These are phyloP conservation scores for Hirschfeldia incana DNA, from an alignment of 345 rosid genomes.

Conservation along the genomic window DNA sequence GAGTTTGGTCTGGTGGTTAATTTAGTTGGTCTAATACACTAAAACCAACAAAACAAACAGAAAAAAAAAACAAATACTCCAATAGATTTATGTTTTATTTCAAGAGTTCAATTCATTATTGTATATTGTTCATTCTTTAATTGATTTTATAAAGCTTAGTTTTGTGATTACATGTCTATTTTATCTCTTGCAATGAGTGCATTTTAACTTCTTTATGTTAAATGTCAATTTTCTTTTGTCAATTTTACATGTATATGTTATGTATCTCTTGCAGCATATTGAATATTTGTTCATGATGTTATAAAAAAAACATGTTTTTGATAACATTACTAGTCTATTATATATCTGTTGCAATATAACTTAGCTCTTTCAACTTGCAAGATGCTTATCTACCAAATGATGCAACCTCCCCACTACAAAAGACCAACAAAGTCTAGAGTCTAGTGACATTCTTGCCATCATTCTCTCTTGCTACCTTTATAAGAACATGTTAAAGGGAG, in stretches of 20 bases:
- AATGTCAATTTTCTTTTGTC: background rate
- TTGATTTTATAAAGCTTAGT: no score
- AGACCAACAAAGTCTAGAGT: conserved; percentile 20
- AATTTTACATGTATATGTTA: background rate
- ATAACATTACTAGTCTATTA: no score
- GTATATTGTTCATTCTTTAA: no score
- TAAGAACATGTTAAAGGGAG: background rate
- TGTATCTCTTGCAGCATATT: no score
- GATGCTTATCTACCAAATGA: conserved; percentile 28
- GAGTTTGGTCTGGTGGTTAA: background rate
- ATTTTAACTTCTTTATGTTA: background rate
- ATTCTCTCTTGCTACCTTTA: background rate
- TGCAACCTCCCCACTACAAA: conserved; percentile 36
- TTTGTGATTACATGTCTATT: no score
- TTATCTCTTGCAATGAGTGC: no score
- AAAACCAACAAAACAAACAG: background rate
- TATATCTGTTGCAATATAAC: background rate
- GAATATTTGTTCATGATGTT: no score
- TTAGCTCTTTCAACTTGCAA: background rate
- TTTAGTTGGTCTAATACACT: conserved; percentile 3
- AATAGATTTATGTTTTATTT: background rate
- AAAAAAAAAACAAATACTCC: background rate
- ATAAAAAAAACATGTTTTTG: no score
- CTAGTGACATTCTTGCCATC: conserved; percentile 35
- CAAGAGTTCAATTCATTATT: background rate